These are phyloP conservation scores for Millerozyma acaciae DNA, from an alignment of 805 yeast genomes.

Conservation along the genomic window DNA sequence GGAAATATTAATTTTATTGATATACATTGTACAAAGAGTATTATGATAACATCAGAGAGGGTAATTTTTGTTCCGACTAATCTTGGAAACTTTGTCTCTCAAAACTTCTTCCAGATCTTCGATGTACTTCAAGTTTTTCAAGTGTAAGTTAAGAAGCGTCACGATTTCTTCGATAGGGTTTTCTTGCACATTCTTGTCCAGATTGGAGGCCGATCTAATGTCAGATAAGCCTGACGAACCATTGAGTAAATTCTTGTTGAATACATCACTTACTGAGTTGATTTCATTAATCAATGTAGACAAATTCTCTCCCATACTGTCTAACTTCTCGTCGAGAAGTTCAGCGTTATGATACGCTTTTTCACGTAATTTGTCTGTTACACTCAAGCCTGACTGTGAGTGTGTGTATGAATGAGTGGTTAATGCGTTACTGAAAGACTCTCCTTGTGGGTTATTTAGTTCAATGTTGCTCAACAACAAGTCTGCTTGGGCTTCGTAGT, in stretches of 20 bases:
- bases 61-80: slow-evolving; percentile 15
- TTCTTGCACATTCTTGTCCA: slow-evolving; percentile 21
- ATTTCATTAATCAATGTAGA: slow-evolving; percentile 75
- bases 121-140: slow-evolving; percentile 85
- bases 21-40: too few relatives aligned
- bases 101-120: slow-evolving; percentile 69
- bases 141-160: slow-evolving; percentile 77
- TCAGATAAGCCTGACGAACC: slow-evolving; percentile 15
- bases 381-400: slow-evolving; percentile 29
- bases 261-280: slow-evolving; percentile 76
- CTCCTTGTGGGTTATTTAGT: slow-evolving; percentile 11
- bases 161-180: slow-evolving; percentile 66
- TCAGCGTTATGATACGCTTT: slow-evolving; percentile 88
- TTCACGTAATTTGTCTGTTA: slow-evolving; percentile 82
- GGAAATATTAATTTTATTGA: too few relatives aligned
- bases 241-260: slow-evolving; percentile 56
- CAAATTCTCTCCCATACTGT: slow-evolving; percentile 70
- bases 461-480: slow-evolving; percentile 39
- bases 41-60: not conserved
- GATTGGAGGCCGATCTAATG: slow-evolving; percentile 16
- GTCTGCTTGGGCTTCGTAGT: slow-evolving; percentile 75
- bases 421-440: slow-evolving; percentile 6
- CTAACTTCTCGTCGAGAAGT: slow-evolving; percentile 74
- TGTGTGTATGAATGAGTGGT: slow-evolving; percentile 12
- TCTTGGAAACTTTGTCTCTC: slow-evolving; percentile 57